These are phyloP conservation scores for Eucalyptus albens DNA, from an alignment of 345 rosid species.

Conservation along the genomic window DNA sequence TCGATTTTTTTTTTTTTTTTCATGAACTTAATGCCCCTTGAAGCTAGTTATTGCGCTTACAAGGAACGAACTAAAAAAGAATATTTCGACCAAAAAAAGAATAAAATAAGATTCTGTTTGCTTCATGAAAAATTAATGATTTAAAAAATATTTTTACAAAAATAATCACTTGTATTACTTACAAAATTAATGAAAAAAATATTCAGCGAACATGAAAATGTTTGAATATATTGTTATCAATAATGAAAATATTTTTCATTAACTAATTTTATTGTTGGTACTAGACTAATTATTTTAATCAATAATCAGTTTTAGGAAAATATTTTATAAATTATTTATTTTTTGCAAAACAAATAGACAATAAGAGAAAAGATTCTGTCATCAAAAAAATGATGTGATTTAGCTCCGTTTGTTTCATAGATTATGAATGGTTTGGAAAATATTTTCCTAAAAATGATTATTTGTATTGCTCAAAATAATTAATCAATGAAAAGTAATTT, in stretches of 20 bases:
- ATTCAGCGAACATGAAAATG: fast-evolving
- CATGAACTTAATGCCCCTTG: no score
- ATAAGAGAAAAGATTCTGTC: fast-evolving
- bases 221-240: no score
- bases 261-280: fast-evolving
- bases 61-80: neutral
- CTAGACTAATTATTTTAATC: fast-evolving
- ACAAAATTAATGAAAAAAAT: fast-evolving
- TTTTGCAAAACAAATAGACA: fast-evolving
- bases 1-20: no score
- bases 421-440: fast-evolving
- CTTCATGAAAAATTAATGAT: fast-evolving
- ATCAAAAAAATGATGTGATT: neutral
- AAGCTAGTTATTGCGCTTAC: neutral
- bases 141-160: no score
- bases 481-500: fast-evolving
- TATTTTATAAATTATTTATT: neutral
- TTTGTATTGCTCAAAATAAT: fast-evolving
- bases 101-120: fast-evolving
- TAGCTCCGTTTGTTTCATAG: fast-evolving
- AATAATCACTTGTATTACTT: fast-evolving
- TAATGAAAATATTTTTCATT: no score
- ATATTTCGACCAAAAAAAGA: no score
- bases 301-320: fast-evolving
- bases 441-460: fast-evolving